Percentiles rank a stretch among this genome's conserved stretches.
Evolutionary conservation across 192 early-diverging fungal species (phyloP).

Genomic region (Coemansia sp.): DNA sequence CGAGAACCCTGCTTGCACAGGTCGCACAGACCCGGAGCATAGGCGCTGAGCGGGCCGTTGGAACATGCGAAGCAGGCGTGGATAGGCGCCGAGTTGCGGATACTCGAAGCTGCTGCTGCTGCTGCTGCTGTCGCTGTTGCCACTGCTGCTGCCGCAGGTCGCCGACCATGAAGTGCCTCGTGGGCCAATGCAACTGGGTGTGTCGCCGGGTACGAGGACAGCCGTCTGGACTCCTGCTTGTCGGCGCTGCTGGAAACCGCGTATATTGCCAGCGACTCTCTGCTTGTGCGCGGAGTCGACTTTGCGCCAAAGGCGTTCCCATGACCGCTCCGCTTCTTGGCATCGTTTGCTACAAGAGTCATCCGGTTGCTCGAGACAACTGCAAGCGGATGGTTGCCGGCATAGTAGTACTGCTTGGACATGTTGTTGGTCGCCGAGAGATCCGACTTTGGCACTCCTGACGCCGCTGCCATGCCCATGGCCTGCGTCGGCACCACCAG

Average conservation of each 20-base stretch:
- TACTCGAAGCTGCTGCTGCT: conserved; percentile 5
- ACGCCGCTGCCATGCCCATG: too few species aligned
- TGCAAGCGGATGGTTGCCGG: background rate
- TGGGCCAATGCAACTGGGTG: conserved; percentile 33
- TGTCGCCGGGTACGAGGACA: conserved; percentile 14
- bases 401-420: conserved; percentile 7
- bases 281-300: conserved; percentile 20
- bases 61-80: background rate
- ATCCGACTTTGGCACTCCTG: too few species aligned
- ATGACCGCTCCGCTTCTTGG: background rate
- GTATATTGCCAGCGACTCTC: conserved; percentile 12
- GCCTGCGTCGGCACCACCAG: too few species aligned
- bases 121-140: too few species aligned
- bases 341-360: background rate
- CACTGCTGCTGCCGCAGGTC: too few species aligned
- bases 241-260: background rate
- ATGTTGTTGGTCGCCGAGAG: background rate
- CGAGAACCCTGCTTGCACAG: background rate
- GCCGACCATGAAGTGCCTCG: conserved; percentile 35
- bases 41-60: background rate
- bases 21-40: background rate
- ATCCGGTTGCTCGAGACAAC: background rate
- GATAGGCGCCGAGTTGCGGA: background rate
- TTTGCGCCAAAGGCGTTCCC: background rate
- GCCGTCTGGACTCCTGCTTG: conserved; percentile 5